These are phyloP conservation scores for Yamadazyma triangularis DNA, from an alignment of 1,139 yeast species.

Conservation along the genomic window DNA sequence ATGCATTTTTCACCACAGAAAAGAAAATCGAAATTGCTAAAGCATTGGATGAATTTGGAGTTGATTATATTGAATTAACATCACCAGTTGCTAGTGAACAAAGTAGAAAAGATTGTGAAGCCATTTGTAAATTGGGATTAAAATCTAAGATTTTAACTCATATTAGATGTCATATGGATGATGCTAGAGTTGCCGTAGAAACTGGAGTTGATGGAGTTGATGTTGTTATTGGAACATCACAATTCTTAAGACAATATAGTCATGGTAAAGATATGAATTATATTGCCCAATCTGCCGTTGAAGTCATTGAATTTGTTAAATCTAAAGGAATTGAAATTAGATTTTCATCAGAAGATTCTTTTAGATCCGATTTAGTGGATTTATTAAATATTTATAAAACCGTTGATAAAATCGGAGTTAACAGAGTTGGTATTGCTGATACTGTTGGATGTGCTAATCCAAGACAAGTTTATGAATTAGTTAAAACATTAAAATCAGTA, in stretches of 20 bases:
- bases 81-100: slow-evolving; percentile 98
- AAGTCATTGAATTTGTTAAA: slow-evolving; percentile 96
- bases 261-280: slow-evolving; percentile 99
- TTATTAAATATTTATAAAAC: slow-evolving; percentile 92
- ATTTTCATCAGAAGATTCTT: slow-evolving; percentile 95
- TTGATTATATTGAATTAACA: slow-evolving; percentile 94
- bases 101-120: slow-evolving; percentile 90
- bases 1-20: slow-evolving; percentile 91
- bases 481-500: slow-evolving; percentile 86
- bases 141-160: slow-evolving; percentile 91
- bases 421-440: slow-evolving; percentile 98
- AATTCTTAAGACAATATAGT: slow-evolving; percentile 87
- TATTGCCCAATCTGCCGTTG: slow-evolving; percentile 93
- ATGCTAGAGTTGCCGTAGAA: slow-evolving; percentile 93
- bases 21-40: slow-evolving; percentile 97
- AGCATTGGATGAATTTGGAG: slow-evolving; percentile 97
- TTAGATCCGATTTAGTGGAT: slow-evolving; percentile 95
- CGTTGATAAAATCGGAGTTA: slow-evolving; percentile 95
- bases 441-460: slow-evolving; percentile 99
- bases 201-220: slow-evolving; percentile 99
- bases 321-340: slow-evolving; percentile 96
- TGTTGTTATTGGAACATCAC: slow-evolving; percentile 97
- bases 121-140: slow-evolving; percentile 93
- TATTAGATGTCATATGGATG: slow-evolving; percentile 98
- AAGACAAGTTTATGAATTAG: slow-evolving; percentile 95